Conservation (phyloP, 805 yeast species). For the Kuraishia borneana region DNA sequence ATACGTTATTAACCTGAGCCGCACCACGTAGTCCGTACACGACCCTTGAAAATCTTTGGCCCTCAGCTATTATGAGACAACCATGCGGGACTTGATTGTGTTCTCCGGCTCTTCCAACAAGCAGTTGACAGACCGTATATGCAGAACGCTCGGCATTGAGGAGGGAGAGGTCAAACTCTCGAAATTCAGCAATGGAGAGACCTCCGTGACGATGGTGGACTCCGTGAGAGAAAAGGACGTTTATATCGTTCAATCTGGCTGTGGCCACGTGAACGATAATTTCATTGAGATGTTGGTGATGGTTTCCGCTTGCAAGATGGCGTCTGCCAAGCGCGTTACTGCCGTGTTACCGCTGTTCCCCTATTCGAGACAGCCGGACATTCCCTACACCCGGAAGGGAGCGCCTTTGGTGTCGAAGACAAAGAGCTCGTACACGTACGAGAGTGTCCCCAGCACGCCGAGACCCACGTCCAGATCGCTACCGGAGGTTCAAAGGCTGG, state of each 20-base stretch:
- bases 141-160: slow-evolving; percentile 65
- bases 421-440: slow-evolving; percentile 22
- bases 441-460: slow-evolving; percentile 37
- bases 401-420: slow-evolving; percentile 43
- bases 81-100: slow-evolving; percentile 75
- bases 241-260: slow-evolving; percentile 77
- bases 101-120: slow-evolving; percentile 92
- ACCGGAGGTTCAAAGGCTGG: background rate
- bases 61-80: too few species aligned
- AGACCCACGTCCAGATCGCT: slow-evolving; percentile 21
- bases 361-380: slow-evolving; percentile 91
- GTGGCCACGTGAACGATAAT: slow-evolving; percentile 81
- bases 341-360: slow-evolving; percentile 92
- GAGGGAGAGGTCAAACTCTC: slow-evolving; percentile 55
- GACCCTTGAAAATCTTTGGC: too few species aligned
- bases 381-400: slow-evolving; percentile 70
- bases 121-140: slow-evolving; percentile 59
- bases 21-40: too few species aligned
- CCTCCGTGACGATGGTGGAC: slow-evolving; percentile 73
- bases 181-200: slow-evolving; percentile 86
- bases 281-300: slow-evolving; percentile 74
- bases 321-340: slow-evolving; percentile 80
- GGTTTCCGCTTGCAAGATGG: slow-evolving; percentile 87
- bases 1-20: slow-evolving; percentile 52
- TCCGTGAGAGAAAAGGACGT: slow-evolving; percentile 96